Conservation (phyloP, 1,284 basidiomycete species). For the Ustilago tritici region DNA sequence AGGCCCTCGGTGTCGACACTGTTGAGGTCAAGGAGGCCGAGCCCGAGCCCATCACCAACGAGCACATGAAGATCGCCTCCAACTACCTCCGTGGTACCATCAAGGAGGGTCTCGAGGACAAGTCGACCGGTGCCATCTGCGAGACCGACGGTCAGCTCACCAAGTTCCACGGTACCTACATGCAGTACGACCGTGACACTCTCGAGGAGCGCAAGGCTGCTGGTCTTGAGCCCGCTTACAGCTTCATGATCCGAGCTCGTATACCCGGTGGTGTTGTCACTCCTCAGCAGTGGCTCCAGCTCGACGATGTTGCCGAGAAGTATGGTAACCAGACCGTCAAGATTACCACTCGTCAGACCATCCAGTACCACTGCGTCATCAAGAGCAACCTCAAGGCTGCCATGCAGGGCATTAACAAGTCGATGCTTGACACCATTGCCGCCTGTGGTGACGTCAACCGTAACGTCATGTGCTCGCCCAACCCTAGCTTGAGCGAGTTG, state of each 20-base stretch:
- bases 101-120: slow-evolving; percentile 85
- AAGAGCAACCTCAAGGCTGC: slow-evolving; percentile 95
- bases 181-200: slow-evolving; percentile 92
- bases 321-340: slow-evolving; percentile 95
- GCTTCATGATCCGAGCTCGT: slow-evolving; percentile 98
- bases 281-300: slow-evolving; percentile 91
- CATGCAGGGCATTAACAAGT: slow-evolving; percentile 95
- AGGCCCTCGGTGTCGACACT: slow-evolving; percentile 89
- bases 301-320: slow-evolving; percentile 95
- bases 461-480: slow-evolving; percentile 92
- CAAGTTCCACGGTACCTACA: slow-evolving; percentile 88
- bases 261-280: slow-evolving; percentile 95
- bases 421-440: slow-evolving; percentile 92
- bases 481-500: slow-evolving; percentile 85
- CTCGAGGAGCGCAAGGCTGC: slow-evolving; percentile 93
- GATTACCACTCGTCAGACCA: slow-evolving; percentile 97
- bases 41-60: slow-evolving; percentile 97
- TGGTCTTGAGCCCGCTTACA: slow-evolving; percentile 94
- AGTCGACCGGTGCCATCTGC: slow-evolving; percentile 86
- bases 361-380: slow-evolving; percentile 99
- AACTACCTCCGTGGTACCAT: slow-evolving; percentile 96
- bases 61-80: slow-evolving; percentile 98
- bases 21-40: slow-evolving; percentile 91
- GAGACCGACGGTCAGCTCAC: slow-evolving; percentile 92
- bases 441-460: slow-evolving; percentile 98